Evolutionary conservation across 2,329 filamentous ascomycete species (phyloP).

Genomic region (Neofusicoccum sp.): DNA sequence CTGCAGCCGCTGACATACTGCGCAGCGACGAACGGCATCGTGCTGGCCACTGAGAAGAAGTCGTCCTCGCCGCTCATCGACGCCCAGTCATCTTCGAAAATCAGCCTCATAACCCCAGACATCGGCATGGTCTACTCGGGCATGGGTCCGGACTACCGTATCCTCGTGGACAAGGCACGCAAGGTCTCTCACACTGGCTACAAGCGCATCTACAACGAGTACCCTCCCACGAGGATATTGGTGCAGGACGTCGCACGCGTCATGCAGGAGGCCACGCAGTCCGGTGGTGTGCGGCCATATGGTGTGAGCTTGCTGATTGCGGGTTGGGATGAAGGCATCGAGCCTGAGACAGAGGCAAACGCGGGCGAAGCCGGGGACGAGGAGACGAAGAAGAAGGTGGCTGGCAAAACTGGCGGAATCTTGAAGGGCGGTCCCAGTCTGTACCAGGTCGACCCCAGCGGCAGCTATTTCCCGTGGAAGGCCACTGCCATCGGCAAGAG

Average conservation of each 20-base stretch:
- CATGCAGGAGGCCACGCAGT: slow-evolving; percentile 98
- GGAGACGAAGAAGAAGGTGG: slow-evolving; percentile 69
- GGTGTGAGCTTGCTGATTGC: slow-evolving; percentile 94
- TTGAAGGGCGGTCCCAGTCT: slow-evolving; percentile 94
- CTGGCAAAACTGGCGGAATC: slow-evolving; percentile 90
- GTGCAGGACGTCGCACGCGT: slow-evolving; percentile 97
- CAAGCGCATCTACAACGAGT: slow-evolving; percentile 99
- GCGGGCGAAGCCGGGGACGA: slow-evolving; percentile 55
- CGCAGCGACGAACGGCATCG: slow-evolving; percentile 94
- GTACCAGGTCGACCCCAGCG: slow-evolving; percentile 98
- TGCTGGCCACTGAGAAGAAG: slow-evolving; percentile 99
- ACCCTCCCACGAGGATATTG: slow-evolving; percentile 98
- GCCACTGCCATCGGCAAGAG: slow-evolving; percentile 98
- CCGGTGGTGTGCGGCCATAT: slow-evolving; percentile 93
- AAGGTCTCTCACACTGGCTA: slow-evolving; percentile 98
- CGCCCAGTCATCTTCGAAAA: slow-evolving; percentile 89
- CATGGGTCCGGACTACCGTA: slow-evolving; percentile 98
- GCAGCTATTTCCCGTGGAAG: slow-evolving; percentile 99
- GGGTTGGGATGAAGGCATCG: slow-evolving; percentile 95
- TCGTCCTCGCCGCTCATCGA: slow-evolving; percentile 97
- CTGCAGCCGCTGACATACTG: not conserved
- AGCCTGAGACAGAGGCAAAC: slow-evolving; percentile 73
- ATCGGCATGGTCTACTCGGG: slow-evolving; percentile 99
- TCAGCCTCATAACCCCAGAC: slow-evolving; percentile 96
- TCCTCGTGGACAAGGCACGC: slow-evolving; percentile 94